Conservation (phyloP, 2,329 filamentous ascomycete genomes). For the Pseudogymnoascus pannorum region DNA sequence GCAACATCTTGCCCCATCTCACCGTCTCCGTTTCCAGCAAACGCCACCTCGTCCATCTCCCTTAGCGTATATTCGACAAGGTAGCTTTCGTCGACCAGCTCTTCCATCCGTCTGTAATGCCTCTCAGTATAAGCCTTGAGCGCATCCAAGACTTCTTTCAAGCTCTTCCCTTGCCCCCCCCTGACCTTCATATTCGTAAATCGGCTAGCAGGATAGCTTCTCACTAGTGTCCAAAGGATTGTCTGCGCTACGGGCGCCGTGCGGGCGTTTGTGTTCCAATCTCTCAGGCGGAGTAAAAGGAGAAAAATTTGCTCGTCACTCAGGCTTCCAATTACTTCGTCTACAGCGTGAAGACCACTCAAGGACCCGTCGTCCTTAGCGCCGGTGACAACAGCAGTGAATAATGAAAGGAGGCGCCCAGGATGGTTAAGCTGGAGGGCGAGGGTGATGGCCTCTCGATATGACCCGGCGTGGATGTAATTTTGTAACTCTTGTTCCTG, state of each 20-base stretch:
- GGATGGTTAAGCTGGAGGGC: slow-evolving; percentile 93
- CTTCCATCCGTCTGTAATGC: slow-evolving; percentile 84
- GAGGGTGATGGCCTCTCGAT: slow-evolving; percentile 85
- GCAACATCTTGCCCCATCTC: slow-evolving; percentile 5
- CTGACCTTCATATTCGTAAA: slow-evolving; percentile 63
- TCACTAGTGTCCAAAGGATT: slow-evolving; percentile 71
- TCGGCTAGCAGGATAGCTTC: slow-evolving; percentile 70
- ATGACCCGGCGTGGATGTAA: slow-evolving; percentile 79
- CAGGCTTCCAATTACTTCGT: slow-evolving; percentile 72
- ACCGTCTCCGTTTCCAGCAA: slow-evolving; percentile 17
- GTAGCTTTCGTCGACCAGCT: slow-evolving; percentile 89
- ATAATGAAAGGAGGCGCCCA: slow-evolving; percentile 73
- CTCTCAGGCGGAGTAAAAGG: slow-evolving; percentile 72
- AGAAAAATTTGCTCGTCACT: slow-evolving; percentile 80
- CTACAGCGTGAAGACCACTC: slow-evolving; percentile 62
- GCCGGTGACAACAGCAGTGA: slow-evolving; percentile 66
- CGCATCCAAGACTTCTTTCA: slow-evolving; percentile 82
- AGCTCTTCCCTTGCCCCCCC: slow-evolving; percentile 50
- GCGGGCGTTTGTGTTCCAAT: slow-evolving; percentile 96
- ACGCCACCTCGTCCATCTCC: slow-evolving; percentile 67
- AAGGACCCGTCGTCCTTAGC: slow-evolving; percentile 55
- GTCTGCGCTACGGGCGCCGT: slow-evolving; percentile 80
- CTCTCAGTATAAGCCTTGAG: slow-evolving; percentile 85
- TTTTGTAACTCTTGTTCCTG: slow-evolving; percentile 94
- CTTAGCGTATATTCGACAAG: slow-evolving; percentile 86